A percentile compares a stretch with the other conserved stretches of the same genome.
Evolutionary conservation across 2,329 filamentous ascomycete genomes (phyloP).

Genomic region (Exophiala sideris): DNA sequence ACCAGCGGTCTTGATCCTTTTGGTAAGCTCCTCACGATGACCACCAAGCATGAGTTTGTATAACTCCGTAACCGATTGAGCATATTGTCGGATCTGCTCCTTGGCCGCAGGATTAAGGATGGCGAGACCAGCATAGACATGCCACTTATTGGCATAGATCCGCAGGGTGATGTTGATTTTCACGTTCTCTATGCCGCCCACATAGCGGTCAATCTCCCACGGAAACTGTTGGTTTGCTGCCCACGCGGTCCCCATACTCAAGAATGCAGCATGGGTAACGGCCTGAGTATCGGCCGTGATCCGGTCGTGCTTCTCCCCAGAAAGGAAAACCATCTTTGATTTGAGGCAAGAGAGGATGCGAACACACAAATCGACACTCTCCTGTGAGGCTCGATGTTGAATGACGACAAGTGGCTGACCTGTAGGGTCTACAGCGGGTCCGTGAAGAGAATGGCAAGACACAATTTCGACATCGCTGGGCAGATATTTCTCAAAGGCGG

Average conservation of each 20-base stretch:
- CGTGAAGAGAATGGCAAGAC: constrained; percentile 94
- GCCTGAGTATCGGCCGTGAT: constrained; percentile 98
- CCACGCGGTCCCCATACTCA: constrained; percentile 98
- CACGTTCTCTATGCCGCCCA: constrained; percentile 97
- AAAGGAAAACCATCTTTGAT: constrained; percentile 83
- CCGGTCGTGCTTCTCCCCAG: constrained; percentile 83
- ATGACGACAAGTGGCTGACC: constrained; percentile 91
- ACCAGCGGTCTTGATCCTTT: constrained; percentile 75
- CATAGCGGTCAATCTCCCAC: constrained; percentile 93
- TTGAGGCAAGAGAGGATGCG: constrained; percentile 75
- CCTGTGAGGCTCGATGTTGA: constrained; percentile 79
- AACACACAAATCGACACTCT: constrained; percentile 74
- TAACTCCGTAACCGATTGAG: constrained; percentile 83
- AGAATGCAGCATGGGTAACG: constrained; percentile 93
- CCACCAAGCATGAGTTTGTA: constrained; percentile 97
- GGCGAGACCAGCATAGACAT: constrained; percentile 95
- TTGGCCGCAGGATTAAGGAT: constrained; percentile 93
- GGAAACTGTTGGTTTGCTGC: constrained; percentile 92
- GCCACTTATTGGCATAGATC: constrained; percentile 99
- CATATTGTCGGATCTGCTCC: constrained; percentile 91
- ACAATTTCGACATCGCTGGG: constrained; percentile 88
- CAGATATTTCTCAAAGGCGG: constrained; percentile 84
- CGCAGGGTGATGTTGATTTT: constrained; percentile 98
- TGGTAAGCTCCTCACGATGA: constrained; percentile 68
- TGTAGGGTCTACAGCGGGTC: constrained; percentile 80